A percentile compares a stretch with the other conserved stretches of the same genome.
Evolutionary conservation across 129 eudicot genomes (phyloP).

Genomic region (Ambrosia artemisiifolia): DNA sequence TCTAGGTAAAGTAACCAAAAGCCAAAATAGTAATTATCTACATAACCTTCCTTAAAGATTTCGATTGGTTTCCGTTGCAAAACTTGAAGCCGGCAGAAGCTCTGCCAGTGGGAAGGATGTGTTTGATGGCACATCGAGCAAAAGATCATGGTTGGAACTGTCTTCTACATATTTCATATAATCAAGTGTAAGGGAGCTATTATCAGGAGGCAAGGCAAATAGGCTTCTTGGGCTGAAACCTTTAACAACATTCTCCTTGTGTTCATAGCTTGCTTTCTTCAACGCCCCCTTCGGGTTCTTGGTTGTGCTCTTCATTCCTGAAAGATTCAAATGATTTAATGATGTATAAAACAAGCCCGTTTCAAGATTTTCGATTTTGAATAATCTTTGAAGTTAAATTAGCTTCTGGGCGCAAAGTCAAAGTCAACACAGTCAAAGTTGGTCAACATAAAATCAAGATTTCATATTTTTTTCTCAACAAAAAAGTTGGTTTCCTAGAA

Average conservation of each 20-base stretch:
- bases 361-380: too few species aligned
- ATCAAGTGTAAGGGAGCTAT: conserved; percentile 56
- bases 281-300: too few species aligned
- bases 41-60: too few species aligned
- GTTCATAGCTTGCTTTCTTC: conserved; percentile 52
- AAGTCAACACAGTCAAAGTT: too few species aligned
- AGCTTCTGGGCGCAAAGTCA: too few species aligned
- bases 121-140: conserved; percentile 77
- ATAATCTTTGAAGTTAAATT: too few species aligned
- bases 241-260: too few species aligned
- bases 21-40: too few species aligned
- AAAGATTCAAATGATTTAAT: neutral
- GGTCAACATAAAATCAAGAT: neutral
- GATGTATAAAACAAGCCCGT: too few species aligned
- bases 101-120: conserved; percentile 92
- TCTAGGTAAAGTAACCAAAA: too few species aligned
- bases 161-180: conserved; percentile 49
- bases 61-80: conserved; percentile 35
- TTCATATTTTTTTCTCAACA: too few species aligned
- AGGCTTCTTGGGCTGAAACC: conserved; percentile 65
- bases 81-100: conserved; percentile 64
- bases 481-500: too few species aligned
- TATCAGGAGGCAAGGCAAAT: conserved; percentile 62
- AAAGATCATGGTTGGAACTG: conserved; percentile 60
- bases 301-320: conserved; percentile 58